Conservation (phyloP, 768 basidiomycete species). For the Amanita thiersii region DNA sequence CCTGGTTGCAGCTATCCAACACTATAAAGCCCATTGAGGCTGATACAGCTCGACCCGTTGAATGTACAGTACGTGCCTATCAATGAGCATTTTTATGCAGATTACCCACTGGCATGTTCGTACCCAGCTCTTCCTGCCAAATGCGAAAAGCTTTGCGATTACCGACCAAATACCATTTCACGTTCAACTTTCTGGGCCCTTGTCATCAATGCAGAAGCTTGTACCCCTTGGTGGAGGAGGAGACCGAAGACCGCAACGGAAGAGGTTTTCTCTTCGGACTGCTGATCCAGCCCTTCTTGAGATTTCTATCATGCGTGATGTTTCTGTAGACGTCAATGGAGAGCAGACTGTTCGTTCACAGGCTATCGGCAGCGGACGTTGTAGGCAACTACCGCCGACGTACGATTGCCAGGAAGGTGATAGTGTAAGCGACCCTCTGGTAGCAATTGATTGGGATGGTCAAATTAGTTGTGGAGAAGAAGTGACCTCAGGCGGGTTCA, state of each 20-base stretch:
- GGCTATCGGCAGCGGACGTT: slow-evolving; percentile 35
- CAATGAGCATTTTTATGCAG: not conserved
- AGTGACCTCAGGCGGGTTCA: slow-evolving; percentile 36
- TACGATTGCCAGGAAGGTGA: slow-evolving; percentile 7
- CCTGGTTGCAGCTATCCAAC: not conserved
- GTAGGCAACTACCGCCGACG: slow-evolving; percentile 28
- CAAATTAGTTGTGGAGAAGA: slow-evolving; percentile 33
- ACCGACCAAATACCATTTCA: slow-evolving; percentile 50
- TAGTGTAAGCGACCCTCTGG: slow-evolving; percentile 16
- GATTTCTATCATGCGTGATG: slow-evolving; percentile 42
- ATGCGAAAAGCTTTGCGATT: slow-evolving; percentile 37
- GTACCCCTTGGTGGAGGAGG: not conserved
- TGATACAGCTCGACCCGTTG: not conserved
- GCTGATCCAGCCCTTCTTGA: slow-evolving; percentile 23
- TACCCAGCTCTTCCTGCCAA: slow-evolving; percentile 30
- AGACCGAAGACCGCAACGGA: too few species aligned
- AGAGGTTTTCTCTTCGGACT: not conserved
- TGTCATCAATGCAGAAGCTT: slow-evolving; percentile 35
- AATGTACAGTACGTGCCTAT: not conserved
- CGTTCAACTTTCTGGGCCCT: slow-evolving; percentile 40
- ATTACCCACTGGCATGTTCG: not conserved
- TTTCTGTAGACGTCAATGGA: slow-evolving; percentile 29
- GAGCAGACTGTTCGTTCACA: slow-evolving; percentile 25
- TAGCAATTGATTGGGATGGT: slow-evolving; percentile 48
- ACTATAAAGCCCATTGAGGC: not conserved